Conservation (phyloP, 2,329 filamentous ascomycete species). For the Aspergillus piperis region DNA sequence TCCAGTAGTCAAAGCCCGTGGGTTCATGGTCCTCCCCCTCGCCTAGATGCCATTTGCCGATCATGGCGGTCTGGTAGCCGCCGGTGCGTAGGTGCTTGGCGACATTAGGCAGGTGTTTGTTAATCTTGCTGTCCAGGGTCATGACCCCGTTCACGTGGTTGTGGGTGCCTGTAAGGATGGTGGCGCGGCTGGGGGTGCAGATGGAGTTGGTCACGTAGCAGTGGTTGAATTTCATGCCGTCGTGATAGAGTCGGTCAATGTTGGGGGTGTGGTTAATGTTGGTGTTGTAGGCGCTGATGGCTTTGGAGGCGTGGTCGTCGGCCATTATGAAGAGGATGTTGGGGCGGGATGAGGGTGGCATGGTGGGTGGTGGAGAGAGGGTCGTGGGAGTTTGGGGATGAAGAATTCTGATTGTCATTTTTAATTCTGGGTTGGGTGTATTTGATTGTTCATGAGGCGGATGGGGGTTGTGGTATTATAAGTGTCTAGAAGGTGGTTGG, state of each 20-base stretch:
- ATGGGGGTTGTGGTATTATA: too few relatives aligned
- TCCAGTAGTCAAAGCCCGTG: conserved; percentile 56
- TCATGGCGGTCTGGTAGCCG: conserved; percentile 55
- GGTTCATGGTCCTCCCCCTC: conserved; percentile 51
- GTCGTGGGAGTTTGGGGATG: neutral
- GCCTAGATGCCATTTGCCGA: conserved; percentile 58
- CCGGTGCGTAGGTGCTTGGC: conserved; percentile 52
- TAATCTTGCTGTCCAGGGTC: conserved; percentile 41
- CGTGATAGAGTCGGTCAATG: neutral
- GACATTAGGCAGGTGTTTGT: conserved; percentile 54
- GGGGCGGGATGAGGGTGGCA: neutral
- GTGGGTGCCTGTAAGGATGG: neutral
- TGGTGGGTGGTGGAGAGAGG: neutral
- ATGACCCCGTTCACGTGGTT: conserved; percentile 5
- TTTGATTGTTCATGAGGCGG: neutral
- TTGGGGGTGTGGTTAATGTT: neutral
- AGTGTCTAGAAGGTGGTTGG: too few relatives aligned
- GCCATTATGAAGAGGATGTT: conserved; percentile 5
- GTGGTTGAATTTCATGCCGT: conserved; percentile 3
- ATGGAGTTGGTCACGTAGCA: conserved; percentile 5
- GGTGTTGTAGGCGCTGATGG: neutral
- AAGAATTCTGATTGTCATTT: neutral
- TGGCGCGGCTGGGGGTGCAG: neutral
- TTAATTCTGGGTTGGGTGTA: neutral
- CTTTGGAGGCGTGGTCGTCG: conserved; percentile 6